Conservation (phyloP, 2,329 filamentous ascomycete species). For the Fusarium temperatum region DNA sequence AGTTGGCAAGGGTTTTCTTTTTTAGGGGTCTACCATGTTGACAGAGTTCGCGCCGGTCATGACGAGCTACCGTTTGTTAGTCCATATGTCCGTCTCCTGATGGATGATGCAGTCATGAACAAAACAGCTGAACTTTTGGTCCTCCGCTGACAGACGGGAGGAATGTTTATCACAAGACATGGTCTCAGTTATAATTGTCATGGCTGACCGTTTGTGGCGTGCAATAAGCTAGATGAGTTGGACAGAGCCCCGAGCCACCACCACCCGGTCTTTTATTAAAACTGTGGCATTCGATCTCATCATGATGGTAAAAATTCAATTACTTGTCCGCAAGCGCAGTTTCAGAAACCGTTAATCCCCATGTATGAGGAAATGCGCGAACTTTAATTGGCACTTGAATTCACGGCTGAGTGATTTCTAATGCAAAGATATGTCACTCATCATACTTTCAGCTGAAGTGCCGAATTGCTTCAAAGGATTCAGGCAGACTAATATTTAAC, state of each 20-base stretch:
- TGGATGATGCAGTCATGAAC: conserved; percentile 26
- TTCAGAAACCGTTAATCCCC: conserved; percentile 27
- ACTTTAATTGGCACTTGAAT: conserved; percentile 1
- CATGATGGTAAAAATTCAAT: conserved; percentile 21
- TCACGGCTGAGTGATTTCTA: background rate
- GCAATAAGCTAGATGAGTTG: conserved; percentile 17
- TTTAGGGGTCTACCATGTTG: conserved; percentile 13
- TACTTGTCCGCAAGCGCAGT: conserved; percentile 22
- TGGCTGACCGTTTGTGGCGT: conserved; percentile 29
- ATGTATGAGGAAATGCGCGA: background rate
- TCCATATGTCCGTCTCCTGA: conserved; percentile 1
- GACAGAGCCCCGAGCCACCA: conserved; percentile 23
- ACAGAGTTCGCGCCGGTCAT: conserved; percentile 19
- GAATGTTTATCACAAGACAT: conserved; percentile 20
- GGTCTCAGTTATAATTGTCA: conserved; percentile 6
- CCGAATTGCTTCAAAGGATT: background rate
- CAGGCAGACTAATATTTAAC: background rate
- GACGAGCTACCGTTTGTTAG: conserved; percentile 6
- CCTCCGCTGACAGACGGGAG: conserved; percentile 16
- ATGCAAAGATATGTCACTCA: background rate
- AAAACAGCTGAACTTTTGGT: background rate
- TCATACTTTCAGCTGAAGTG: background rate
- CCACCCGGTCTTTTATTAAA: conserved; percentile 3
- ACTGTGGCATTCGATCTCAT: conserved; percentile 20
- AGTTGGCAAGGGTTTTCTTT: conserved; percentile 20